Percentiles rank a stretch among this genome's conserved stretches.
phyloP scores from a whole-genome alignment of 306 rosid species.

The Acacia melanoxylon region DNA sequence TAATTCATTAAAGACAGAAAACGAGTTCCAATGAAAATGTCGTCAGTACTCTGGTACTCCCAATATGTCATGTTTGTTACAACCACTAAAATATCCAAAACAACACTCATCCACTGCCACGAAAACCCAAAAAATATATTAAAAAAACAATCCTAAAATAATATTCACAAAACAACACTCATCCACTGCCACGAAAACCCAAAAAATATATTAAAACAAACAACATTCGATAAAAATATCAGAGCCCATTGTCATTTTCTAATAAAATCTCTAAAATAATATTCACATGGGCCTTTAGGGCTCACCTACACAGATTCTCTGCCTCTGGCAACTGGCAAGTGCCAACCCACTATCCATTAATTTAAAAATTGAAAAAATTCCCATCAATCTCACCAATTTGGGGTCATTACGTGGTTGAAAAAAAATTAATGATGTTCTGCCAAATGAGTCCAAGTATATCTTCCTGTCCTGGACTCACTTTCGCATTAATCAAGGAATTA shows the following conservation, averaged over 20 bases:
- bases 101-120: background rate
- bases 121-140: background rate
- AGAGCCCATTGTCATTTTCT: background rate
- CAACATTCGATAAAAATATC: background rate
- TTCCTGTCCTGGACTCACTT: background rate
- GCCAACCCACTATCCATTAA: background rate
- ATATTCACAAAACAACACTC: too few species aligned
- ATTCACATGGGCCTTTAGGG: background rate
- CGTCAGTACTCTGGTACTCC: background rate
- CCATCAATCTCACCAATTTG: background rate
- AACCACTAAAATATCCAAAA: background rate
- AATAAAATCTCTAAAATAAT: background rate
- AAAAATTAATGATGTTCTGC: background rate
- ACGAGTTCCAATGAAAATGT: background rate
- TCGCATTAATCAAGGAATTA: background rate
- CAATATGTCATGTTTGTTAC: background rate
- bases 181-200: background rate
- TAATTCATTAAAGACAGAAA: background rate
- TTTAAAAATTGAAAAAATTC: background rate
- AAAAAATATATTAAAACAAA: background rate
- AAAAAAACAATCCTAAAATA: too few species aligned
- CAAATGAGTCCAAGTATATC: background rate
- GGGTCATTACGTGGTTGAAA: background rate
- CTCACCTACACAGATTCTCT: background rate
- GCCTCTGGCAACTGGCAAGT: background rate